These are phyloP conservation scores for Carex scoparia DNA, from an alignment of 176 grass and related monocot species.

Conservation along the genomic window DNA sequence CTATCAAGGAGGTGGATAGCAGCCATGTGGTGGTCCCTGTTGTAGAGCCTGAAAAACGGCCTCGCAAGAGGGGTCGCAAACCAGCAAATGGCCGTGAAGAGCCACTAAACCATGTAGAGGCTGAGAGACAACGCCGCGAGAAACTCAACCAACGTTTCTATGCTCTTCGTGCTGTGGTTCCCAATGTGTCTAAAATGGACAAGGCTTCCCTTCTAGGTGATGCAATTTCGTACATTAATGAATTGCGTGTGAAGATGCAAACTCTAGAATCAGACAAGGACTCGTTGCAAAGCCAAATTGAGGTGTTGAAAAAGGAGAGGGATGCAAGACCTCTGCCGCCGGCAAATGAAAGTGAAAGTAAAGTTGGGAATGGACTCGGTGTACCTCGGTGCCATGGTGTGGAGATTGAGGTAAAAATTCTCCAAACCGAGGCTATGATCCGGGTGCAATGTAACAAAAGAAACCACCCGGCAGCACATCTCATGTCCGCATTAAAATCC, in stretches of 20 bases:
- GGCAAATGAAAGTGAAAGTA: slow-evolving; percentile 3
- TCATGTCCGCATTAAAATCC: slow-evolving; percentile 63
- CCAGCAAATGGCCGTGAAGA: slow-evolving; percentile 96
- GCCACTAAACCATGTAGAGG: slow-evolving; percentile 91
- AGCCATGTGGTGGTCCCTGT: slow-evolving; percentile 50
- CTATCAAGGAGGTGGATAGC: slow-evolving; percentile 87
- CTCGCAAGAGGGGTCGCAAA: slow-evolving; percentile 84
- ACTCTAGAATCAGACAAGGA: slow-evolving; percentile 60
- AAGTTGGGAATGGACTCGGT: slow-evolving; percentile 19
- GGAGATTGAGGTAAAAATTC: slow-evolving; percentile 88
- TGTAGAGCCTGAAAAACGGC: slow-evolving; percentile 83
- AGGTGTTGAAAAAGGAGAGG: slow-evolving; percentile 62
- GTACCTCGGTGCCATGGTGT: slow-evolving; percentile 49
- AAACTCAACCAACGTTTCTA: slow-evolving; percentile 99
- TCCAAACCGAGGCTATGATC: slow-evolving; percentile 73
- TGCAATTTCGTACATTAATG: slow-evolving; percentile 93
- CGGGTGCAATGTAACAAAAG: slow-evolving; percentile 77
- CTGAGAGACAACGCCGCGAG: slow-evolving; percentile 89
- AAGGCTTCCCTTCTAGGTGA: slow-evolving; percentile 94
- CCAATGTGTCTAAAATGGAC: slow-evolving; percentile 99
- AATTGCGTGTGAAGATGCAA: slow-evolving; percentile 65
- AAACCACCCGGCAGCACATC: slow-evolving; percentile 72
- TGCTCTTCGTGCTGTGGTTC: slow-evolving; percentile 88
- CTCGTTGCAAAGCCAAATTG: slow-evolving; percentile 52
- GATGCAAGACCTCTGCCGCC: slow-evolving; percentile 36